Percentiles rank a stretch among this genome's conserved stretches.
Evolutionary conservation across 768 basidiomycete genomes (phyloP).

Genomic region (Agaricus blazei): DNA sequence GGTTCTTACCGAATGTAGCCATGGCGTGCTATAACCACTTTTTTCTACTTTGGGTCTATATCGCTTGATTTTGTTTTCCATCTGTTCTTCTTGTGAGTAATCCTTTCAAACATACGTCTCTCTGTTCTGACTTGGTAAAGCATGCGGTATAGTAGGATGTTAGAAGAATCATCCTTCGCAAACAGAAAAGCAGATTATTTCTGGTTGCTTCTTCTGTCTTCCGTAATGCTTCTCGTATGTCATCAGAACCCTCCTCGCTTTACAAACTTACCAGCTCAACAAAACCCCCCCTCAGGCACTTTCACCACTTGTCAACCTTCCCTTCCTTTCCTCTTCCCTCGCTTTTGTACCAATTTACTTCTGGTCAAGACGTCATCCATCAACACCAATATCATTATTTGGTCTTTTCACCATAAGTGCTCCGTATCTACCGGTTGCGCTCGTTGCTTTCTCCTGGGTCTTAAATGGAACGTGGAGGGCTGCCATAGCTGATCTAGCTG

Average conservation of each 20-base stretch:
- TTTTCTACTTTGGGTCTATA: slow-evolving; percentile 94
- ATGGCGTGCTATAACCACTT: slow-evolving; percentile 87
- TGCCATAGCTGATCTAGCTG: slow-evolving; percentile 75
- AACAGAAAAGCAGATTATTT: slow-evolving; percentile 92
- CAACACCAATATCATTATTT: slow-evolving; percentile 93
- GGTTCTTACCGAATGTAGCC: slow-evolving; percentile 39
- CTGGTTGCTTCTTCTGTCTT: slow-evolving; percentile 85
- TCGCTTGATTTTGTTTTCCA: slow-evolving; percentile 95
- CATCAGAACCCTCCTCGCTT: neutral
- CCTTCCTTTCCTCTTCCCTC: slow-evolving; percentile 88
- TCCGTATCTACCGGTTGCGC: slow-evolving; percentile 89
- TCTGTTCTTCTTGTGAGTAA: slow-evolving; percentile 93
- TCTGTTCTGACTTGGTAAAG: slow-evolving; percentile 32
- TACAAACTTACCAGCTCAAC: neutral
- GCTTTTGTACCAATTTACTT: slow-evolving; percentile 96
- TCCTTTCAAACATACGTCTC: neutral
- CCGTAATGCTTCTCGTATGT: slow-evolving; percentile 80
- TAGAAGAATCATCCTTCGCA: slow-evolving; percentile 95
- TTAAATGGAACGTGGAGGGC: slow-evolving; percentile 81
- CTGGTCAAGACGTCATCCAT: slow-evolving; percentile 93
- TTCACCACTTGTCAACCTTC: slow-evolving; percentile 85
- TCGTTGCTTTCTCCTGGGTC: slow-evolving; percentile 84
- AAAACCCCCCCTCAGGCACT: slow-evolving; percentile 43
- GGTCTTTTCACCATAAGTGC: slow-evolving; percentile 93
- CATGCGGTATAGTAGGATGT: slow-evolving; percentile 95